Percentiles rank a stretch among this genome's conserved stretches.
These are phyloP conservation scores for Pichia manshurica DNA, from an alignment of 805 yeast species.

Conservation along the genomic window DNA sequence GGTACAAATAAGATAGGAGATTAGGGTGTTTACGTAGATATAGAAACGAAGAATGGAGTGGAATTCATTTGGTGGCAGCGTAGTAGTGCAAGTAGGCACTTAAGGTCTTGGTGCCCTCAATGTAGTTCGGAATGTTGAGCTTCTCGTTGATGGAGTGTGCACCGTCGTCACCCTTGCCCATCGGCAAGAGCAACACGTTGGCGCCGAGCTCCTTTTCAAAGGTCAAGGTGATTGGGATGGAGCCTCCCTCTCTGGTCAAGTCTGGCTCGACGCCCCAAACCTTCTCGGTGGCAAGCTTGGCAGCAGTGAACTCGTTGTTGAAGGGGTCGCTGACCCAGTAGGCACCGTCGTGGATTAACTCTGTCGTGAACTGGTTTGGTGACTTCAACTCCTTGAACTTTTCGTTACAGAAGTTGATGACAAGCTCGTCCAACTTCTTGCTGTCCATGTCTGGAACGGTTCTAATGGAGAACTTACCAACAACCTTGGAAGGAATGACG, in stretches of 20 bases:
- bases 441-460: constrained; percentile 94
- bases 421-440: constrained; percentile 69
- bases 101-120: constrained; percentile 89
- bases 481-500: constrained; percentile 91
- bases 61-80: constrained; percentile 27
- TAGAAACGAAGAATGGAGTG: no score
- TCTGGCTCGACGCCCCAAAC: constrained; percentile 97
- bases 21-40: no score
- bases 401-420: constrained; percentile 60
- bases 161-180: constrained; percentile 99
- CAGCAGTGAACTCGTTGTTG: constrained; percentile 90
- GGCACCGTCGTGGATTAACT: constrained; percentile 87
- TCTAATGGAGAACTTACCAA: constrained; percentile 93
- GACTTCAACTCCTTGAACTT: constrained; percentile 65
- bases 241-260: constrained; percentile 98
- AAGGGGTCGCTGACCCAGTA: constrained; percentile 96
- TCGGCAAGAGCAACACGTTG: constrained; percentile 83
- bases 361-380: constrained; percentile 67
- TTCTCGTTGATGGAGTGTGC: constrained; percentile 98
- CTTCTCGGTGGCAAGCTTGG: constrained; percentile 85
- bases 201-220: constrained; percentile 85
- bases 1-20: no score
- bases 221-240: constrained; percentile 93
- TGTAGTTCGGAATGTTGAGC: constrained; percentile 79
- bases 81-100: constrained; percentile 91